phyloP scores from a whole-genome alignment of 2,329 filamentous ascomycete genomes.

The Neonectria faginata region DNA sequence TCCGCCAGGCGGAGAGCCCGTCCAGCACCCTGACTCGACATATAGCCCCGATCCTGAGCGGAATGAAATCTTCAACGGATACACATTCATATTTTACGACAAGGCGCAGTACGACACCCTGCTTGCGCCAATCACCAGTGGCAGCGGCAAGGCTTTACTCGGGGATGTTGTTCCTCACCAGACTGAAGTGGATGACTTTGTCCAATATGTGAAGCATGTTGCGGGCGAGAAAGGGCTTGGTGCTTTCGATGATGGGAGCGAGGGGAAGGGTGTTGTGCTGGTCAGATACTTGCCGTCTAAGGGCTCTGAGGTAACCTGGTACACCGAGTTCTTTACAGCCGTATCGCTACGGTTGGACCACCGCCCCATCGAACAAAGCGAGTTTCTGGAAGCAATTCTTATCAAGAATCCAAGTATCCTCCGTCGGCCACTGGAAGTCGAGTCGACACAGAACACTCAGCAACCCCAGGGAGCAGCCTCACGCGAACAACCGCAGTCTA shows the following conservation, averaged over 20 bases:
- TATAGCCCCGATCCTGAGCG: constrained; percentile 78
- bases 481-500: constrained; percentile 17
- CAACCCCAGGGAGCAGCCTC: constrained; percentile 20
- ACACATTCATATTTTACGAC: constrained; percentile 90
- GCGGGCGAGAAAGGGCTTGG: constrained; percentile 80
- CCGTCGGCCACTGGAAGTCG: constrained; percentile 73
- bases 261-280: constrained; percentile 79
- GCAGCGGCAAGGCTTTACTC: constrained; percentile 83
- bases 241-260: constrained; percentile 71
- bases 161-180: constrained; percentile 70
- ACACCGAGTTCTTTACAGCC: constrained; percentile 72
- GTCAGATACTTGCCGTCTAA: constrained; percentile 76
- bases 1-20: constrained; percentile 79
- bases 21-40: constrained; percentile 72
- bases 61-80: constrained; percentile 81
- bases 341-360: constrained; percentile 82
- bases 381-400: constrained; percentile 91
- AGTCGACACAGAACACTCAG: constrained; percentile 44
- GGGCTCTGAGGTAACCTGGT: constrained; percentile 71
- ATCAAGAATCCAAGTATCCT: constrained; percentile 80
- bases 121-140: constrained; percentile 78
- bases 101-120: constrained; percentile 80
- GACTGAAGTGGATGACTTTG: constrained; percentile 80
- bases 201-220: constrained; percentile 79
- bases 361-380: constrained; percentile 86